Evolutionary conservation across 2,329 filamentous ascomycete genomes (phyloP), one percentile per base, ranked within the genome.

Genomic region (Lachnellula subtilissima): DNA sequence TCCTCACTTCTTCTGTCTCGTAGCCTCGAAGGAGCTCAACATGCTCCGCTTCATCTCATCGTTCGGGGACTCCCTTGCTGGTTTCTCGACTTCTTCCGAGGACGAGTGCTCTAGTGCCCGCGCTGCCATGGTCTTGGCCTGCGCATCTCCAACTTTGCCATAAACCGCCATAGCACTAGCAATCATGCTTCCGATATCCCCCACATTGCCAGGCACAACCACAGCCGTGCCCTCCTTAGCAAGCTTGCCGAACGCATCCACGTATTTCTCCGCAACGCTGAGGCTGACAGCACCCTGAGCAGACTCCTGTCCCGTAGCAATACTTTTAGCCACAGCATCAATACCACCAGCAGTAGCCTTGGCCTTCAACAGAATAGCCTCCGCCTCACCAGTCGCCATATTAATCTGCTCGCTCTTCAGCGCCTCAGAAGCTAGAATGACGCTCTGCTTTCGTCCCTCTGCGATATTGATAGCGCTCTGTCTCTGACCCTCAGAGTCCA

Each of bases 401-500:
- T 99, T 99, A 78, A 99, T 94, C 72, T 95, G 84, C 77, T 99
- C 93, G 15, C 89, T 84, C 64, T 86, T 85, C 74, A 96, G 69
- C 15, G 94, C 94, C 75, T 99, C 94, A 8, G 91, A 97, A 0
- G 94, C 94, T 23, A 99, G 80, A 65, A 99, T 99, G 22, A 97
- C 93, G 65, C 87, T 91, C 79, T 97, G 94, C 78, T 99, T 99
- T 74, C 87, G 85, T 72, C 94, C 94, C 78, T 99, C 94, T 54
- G 94, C 94, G 64, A 99, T 97, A 74, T 99, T 99, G 82, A 99
- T 99, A 40, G 94, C 94, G 68, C 87, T 93, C 76, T 99, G 94
- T 61, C 94, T 82, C 75, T 99, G 94, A 75, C 94, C 94, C 71
- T 99, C 94, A 0, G 91, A 96, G 57, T 99, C 94, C 48, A 99